Conservation (phyloP, 208 protist genomes). For the Acanthamoeba quina region DNA sequence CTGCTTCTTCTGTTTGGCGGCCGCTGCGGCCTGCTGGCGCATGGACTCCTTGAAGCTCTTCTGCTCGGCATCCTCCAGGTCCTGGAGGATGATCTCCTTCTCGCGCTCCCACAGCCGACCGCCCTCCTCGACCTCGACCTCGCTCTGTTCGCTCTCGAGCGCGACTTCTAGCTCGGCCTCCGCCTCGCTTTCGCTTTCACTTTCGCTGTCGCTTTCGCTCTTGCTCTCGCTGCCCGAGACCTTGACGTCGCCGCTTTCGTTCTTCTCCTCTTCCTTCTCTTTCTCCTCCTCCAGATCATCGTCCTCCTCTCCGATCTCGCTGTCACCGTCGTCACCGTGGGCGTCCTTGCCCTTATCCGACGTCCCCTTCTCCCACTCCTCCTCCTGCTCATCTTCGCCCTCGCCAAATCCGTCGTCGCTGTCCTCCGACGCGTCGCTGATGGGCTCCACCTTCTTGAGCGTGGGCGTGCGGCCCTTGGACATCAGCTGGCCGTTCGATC, state of each 20-base stretch:
- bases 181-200: background rate
- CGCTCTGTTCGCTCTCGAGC: constrained; percentile 44
- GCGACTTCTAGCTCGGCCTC: background rate
- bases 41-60: constrained; percentile 70
- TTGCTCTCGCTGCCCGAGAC: background rate
- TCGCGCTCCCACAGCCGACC: constrained; percentile 47
- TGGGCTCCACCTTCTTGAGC: background rate
- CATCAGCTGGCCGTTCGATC: background rate
- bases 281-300: background rate
- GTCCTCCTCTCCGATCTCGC: constrained; percentile 28
- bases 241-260: background rate
- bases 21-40: constrained; percentile 2
- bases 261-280: background rate
- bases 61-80: constrained; percentile 19
- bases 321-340: constrained; percentile 6
- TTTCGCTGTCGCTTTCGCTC: background rate
- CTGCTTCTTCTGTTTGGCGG: background rate
- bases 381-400: background rate
- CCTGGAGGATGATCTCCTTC: background rate
- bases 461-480: background rate
- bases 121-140: constrained; percentile 31
- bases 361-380: background rate
- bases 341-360: background rate
- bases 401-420: background rate
- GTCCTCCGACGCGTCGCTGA: background rate